These are phyloP conservation scores for Clavulina sp. DNA, from an alignment of 768 basidiomycete genomes.

Conservation along the genomic window DNA sequence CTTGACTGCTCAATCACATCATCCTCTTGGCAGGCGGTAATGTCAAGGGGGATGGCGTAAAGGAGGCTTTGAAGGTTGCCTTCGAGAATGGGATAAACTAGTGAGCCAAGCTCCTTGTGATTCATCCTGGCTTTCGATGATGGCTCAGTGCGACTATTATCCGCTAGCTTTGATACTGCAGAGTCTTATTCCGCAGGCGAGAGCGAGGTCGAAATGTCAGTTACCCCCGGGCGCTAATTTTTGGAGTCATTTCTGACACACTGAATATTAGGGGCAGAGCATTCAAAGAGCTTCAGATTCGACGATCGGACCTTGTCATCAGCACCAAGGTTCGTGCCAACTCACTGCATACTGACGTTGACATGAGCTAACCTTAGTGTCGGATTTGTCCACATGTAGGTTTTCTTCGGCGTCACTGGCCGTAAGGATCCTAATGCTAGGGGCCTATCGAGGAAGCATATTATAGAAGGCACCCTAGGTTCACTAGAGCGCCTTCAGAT, in stretches of 20 bases:
- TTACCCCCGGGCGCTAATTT: too few relatives aligned
- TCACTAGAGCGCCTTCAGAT: conserved; percentile 49
- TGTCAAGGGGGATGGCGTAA: conserved; percentile 49
- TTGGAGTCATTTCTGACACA: too few relatives aligned
- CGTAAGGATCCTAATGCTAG: conserved; percentile 37
- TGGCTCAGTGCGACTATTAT: too few relatives aligned
- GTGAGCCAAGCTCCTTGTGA: too few relatives aligned
- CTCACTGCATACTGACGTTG: too few relatives aligned
- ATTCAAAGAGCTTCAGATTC: conserved; percentile 51
- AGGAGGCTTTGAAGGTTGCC: conserved; percentile 64
- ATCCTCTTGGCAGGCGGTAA: conserved; percentile 23
- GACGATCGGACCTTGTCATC: conserved; percentile 50
- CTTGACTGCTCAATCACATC: conserved; percentile 16
- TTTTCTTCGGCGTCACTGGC: conserved; percentile 48
- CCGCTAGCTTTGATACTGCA: conserved; percentile 39
- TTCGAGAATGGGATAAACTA: conserved; percentile 64
- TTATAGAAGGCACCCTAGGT: conserved; percentile 58
- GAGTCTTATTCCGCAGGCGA: conserved; percentile 47
- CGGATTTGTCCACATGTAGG: too few relatives aligned
- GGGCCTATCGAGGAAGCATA: conserved; percentile 23
- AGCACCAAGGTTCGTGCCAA: conserved; percentile 51
- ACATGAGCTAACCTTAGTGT: too few relatives aligned
- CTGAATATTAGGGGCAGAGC: conserved; percentile 49
- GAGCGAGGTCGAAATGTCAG: conserved; percentile 65
- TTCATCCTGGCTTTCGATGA: too few relatives aligned